Conservation (phyloP, 139 green algal genomes). For the Pseudopediastrum boryanum region DNA sequence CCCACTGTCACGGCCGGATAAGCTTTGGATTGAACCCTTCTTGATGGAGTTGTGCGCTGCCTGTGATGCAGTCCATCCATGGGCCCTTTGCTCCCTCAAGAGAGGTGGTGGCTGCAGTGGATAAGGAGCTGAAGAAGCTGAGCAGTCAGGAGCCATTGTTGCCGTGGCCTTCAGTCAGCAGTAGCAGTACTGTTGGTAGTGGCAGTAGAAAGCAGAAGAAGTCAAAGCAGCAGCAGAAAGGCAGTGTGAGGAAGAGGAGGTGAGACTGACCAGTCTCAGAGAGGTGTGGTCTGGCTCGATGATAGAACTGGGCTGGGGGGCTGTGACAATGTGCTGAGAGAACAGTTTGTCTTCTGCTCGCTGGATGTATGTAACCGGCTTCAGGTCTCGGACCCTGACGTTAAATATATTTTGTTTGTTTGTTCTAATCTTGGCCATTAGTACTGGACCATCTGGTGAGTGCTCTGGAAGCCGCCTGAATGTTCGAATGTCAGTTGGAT, state of each 20-base stretch:
- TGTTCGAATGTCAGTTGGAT: too few relatives aligned
- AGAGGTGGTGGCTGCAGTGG: slow-evolving; percentile 56
- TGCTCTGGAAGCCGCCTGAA: too few relatives aligned
- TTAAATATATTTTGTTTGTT: too few relatives aligned
- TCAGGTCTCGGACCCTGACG: too few relatives aligned
- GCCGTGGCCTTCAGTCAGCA: slow-evolving; percentile 51
- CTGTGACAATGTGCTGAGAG: too few relatives aligned
- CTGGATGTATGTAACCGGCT: too few relatives aligned
- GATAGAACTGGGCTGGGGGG: too few relatives aligned
- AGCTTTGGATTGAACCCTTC: background rate
- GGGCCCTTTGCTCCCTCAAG: slow-evolving; percentile 13
- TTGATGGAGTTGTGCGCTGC: background rate
- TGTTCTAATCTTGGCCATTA: too few relatives aligned
- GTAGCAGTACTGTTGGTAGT: background rate
- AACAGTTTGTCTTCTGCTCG: too few relatives aligned
- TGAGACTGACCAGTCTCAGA: background rate
- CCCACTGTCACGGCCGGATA: too few relatives aligned
- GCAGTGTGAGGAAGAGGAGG: background rate
- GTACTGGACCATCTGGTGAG: too few relatives aligned
- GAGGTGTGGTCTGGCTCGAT: too few relatives aligned
- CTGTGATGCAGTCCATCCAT: slow-evolving; percentile 31
- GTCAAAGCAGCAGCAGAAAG: background rate
- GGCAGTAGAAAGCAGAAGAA: background rate
- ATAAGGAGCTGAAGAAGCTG: slow-evolving; percentile 51
- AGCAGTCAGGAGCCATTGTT: slow-evolving; percentile 47